Evolutionary conservation across 1,284 basidiomycete genomes (phyloP), one percentile per base, ranked within the genome.

Genomic region (Rhodotorula sp.): DNA sequence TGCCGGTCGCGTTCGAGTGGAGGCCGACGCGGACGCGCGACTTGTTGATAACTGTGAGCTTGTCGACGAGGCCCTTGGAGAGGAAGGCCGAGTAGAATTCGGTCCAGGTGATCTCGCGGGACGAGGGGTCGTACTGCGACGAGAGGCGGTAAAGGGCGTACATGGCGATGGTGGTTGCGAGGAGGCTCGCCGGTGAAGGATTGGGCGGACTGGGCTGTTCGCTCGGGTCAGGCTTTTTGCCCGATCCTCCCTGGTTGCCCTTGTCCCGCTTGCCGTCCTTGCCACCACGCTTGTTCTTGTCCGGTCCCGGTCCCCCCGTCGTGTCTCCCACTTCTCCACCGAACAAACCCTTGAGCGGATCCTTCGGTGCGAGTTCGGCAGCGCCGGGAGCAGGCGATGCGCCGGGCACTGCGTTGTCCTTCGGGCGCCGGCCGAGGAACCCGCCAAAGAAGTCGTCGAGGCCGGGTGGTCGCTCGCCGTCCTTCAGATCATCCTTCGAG

Each of bases 21-120:
- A 94, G 84, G 79, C 90, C 89, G 75, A 96, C 88, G 63, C 91
- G 90, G 66, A 98, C 95, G 79, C 87, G 90, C 72, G 87, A 87
- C 49, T 93, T 88, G 81, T 99, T 99, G 78, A 98, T 87, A 68
- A 99, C 96, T 62, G 88, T 87, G 67, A 99, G 88, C 78, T 90
- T 94, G 76, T 97, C 94, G 36, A 99, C 96, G 63, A 98, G 87
- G 52, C 94, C 95, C 81, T 95, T 94, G 81, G 96, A 55, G 17
- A 78, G 73, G 74, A 78, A 77, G 1, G 76, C 77, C 44, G 76
- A 75, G 52, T 77, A 65, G 68, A 78, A 78, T 68, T 78, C 77
- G 67, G 76, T 73, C 77, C 77, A 78, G 56, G 77, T 78, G 64
- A 78, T 78, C 65, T 78, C 77, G 61, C 77, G 71, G 2, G 62